These are phyloP conservation scores for Rhododendron vialii DNA, from an alignment of 148 eudicot genomes.

Conservation along the genomic window DNA sequence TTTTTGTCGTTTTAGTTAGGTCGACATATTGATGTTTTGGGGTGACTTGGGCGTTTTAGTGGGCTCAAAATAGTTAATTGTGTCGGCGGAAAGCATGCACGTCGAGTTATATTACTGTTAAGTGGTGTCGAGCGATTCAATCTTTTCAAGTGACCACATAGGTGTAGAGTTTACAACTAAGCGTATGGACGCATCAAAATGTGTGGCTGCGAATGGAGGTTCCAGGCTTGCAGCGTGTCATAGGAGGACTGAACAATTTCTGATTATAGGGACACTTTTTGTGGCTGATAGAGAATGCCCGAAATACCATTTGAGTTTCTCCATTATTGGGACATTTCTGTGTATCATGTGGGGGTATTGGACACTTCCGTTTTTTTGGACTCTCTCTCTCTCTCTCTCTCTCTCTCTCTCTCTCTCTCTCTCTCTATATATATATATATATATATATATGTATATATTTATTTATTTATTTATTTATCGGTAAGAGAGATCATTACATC, in stretches of 20 bases:
- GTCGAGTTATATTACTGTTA: no score
- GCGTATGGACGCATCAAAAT: background rate
- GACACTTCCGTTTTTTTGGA: no score
- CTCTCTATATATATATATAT: no score
- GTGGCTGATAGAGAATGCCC: background rate
- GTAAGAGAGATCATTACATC: no score
- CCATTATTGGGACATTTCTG: background rate
- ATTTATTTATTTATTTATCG: no score
- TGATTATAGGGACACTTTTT: background rate
- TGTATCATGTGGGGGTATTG: background rate
- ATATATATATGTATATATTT: no score
- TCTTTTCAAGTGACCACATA: background rate
- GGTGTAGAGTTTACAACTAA: background rate
- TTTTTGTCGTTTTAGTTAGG: background rate
- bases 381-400: no score
- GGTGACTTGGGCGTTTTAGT: background rate
- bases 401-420: no score
- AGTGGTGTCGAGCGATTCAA: background rate
- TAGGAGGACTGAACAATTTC: background rate
- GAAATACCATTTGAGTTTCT: background rate
- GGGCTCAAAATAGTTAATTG: background rate
- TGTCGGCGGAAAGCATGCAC: no score
- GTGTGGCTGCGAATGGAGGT: background rate
- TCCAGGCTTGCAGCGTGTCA: background rate
- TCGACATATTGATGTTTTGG: background rate